Conservation (phyloP, 23 red algal species). For the Gracilaria gracilis region DNA sequence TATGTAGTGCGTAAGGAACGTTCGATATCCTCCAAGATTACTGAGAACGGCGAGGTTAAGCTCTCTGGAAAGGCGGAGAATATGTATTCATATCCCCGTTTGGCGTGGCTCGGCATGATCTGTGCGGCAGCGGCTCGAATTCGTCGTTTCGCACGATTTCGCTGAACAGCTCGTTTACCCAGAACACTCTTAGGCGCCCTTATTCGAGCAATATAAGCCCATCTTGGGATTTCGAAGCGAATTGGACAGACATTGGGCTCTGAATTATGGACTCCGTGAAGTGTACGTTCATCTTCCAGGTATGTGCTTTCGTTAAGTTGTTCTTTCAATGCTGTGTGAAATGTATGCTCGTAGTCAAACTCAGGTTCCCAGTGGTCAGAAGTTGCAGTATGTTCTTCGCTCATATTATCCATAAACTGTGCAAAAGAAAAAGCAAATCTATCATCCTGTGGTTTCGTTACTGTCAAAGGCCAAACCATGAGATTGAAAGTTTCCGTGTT, state of each 20-base stretch:
- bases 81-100: constrained; percentile 64
- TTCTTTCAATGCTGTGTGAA: not conserved
- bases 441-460: constrained; percentile 39
- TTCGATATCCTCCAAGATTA: constrained; percentile 37
- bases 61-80: constrained; percentile 50
- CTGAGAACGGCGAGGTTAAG: constrained; percentile 16
- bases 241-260: not conserved
- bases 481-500: constrained; percentile 39
- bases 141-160: constrained; percentile 58
- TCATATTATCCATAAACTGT: not conserved
- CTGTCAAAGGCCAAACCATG: constrained; percentile 35
- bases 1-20: constrained; percentile 5
- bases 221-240: constrained; percentile 25
- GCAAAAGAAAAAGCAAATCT: constrained; percentile 12
- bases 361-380: not conserved
- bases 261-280: not conserved
- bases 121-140: constrained; percentile 54
- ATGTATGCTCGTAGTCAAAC: not conserved
- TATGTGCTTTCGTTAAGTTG: not conserved
- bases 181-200: constrained; percentile 32
- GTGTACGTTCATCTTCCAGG: not conserved
- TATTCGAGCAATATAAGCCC: constrained; percentile 68
- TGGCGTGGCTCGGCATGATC: constrained; percentile 56
- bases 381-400: not conserved
- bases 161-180: constrained; percentile 66